Evolutionary conservation across 2,329 filamentous ascomycete genomes (phyloP).

Genomic region (Monosporascus sp.): DNA sequence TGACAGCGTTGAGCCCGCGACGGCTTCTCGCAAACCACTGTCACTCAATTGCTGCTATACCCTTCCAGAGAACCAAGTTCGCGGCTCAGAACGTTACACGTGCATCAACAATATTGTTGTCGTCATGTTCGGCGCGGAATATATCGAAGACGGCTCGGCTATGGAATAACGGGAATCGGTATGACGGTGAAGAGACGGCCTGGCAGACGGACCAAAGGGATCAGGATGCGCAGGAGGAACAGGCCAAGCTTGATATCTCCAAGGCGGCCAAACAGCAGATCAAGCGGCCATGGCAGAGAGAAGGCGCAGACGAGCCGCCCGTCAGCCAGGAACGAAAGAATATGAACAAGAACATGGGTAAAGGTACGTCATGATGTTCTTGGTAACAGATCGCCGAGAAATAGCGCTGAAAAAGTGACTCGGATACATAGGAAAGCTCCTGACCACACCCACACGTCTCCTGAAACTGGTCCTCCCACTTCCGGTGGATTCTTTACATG

Average conservation of each 20-base stretch:
- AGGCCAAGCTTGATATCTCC: constrained; percentile 27
- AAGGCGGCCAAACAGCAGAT: constrained; percentile 48
- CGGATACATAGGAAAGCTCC: constrained; percentile 52
- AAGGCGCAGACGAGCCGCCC: constrained; percentile 54
- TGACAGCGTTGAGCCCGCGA: constrained; percentile 15
- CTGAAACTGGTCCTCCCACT: constrained; percentile 68
- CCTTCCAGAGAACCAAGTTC: background rate
- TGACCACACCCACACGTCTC: constrained; percentile 65
- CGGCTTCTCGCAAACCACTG: constrained; percentile 5
- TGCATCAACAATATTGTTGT: background rate
- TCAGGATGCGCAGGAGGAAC: constrained; percentile 23
- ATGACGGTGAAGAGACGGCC: constrained; percentile 13
- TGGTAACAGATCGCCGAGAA: background rate
- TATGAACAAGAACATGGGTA: constrained; percentile 52
- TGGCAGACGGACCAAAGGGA: constrained; percentile 23
- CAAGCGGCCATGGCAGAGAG: constrained; percentile 57
- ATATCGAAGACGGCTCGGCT: constrained; percentile 9
- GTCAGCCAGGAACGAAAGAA: constrained; percentile 41
- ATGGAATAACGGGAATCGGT: constrained; percentile 4
- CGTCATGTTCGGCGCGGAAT: constrained; percentile 2
- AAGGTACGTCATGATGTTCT: constrained; percentile 38
- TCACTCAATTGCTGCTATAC: background rate
- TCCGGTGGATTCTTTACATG: constrained; percentile 46
- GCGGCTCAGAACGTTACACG: background rate
- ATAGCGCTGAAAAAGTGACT: background rate